Evolutionary conservation across 805 yeast species (phyloP).

Genomic region (Ogataea pilisensis): DNA sequence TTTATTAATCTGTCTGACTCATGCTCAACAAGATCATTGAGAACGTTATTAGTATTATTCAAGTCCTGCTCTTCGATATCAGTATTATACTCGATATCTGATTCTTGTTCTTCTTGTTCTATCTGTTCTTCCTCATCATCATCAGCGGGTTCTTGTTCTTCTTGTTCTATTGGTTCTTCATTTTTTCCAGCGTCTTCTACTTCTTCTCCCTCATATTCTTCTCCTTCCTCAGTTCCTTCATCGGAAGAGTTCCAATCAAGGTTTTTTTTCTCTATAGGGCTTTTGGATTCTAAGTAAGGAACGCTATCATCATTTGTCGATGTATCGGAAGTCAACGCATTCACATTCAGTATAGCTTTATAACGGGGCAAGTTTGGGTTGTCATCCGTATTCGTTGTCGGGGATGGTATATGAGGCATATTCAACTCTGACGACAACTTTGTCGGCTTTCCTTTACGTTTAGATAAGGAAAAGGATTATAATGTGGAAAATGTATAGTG

Average conservation of each 20-base stretch:
- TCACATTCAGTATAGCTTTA: conserved; percentile 27
- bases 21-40: neutral
- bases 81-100: neutral
- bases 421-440: conserved; percentile 2
- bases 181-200: neutral
- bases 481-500: neutral
- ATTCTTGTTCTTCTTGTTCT: neutral
- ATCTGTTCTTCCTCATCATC: neutral
- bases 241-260: conserved; percentile 11
- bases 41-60: too few species aligned
- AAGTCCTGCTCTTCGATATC: too few species aligned
- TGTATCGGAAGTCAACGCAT: conserved; percentile 20
- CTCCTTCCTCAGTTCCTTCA: conserved; percentile 7
- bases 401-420: neutral
- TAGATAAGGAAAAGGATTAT: neutral
- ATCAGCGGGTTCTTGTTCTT: neutral
- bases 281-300: conserved; percentile 2
- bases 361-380: conserved; percentile 23
- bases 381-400: neutral
- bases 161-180: too few species aligned
- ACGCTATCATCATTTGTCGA: conserved; percentile 4
- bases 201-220: conserved; percentile 1
- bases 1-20: too few species aligned
- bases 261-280: neutral
- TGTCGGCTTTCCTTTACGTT: too few species aligned